Conservation (phyloP, 1,139 yeast genomes). For the Wickerhamiella pararugosa region DNA sequence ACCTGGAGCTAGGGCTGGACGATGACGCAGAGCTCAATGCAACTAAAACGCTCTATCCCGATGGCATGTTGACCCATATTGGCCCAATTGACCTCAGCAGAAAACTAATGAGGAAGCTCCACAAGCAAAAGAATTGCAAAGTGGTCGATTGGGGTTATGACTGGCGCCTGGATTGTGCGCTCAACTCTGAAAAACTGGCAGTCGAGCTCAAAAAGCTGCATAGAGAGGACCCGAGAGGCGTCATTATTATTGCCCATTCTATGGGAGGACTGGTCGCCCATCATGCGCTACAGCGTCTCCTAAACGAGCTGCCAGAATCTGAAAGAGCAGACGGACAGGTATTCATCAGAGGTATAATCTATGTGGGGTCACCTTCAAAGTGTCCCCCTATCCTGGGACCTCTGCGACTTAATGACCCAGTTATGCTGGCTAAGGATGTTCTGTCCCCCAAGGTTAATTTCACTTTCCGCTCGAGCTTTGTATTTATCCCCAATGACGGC, state of each 20-base stretch:
- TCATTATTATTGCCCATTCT: slow-evolving; percentile 64
- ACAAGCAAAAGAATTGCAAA: slow-evolving; percentile 42
- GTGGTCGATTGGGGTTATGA: slow-evolving; percentile 77
- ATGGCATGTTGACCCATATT: slow-evolving; percentile 63
- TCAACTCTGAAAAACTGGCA: slow-evolving; percentile 36
- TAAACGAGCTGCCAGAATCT: background rate
- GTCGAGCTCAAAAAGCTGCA: slow-evolving; percentile 33
- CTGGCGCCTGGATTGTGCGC: slow-evolving; percentile 67
- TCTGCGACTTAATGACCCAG: slow-evolving; percentile 64
- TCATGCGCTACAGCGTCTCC: slow-evolving; percentile 51
- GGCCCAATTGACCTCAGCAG: slow-evolving; percentile 79
- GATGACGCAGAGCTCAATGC: slow-evolving; percentile 47
- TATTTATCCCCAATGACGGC: slow-evolving; percentile 64
- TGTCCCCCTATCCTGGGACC: slow-evolving; percentile 85
- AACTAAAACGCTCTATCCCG: slow-evolving; percentile 42
- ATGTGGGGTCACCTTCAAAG: slow-evolving; percentile 73
- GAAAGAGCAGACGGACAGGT: background rate
- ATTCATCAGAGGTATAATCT: slow-evolving; percentile 42
- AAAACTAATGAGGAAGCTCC: slow-evolving; percentile 40
- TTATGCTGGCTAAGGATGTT: slow-evolving; percentile 56
- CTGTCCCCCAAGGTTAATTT: slow-evolving; percentile 72
- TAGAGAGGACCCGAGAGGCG: slow-evolving; percentile 33
- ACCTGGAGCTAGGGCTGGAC: slow-evolving; percentile 56
- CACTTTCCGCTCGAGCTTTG: slow-evolving; percentile 73
- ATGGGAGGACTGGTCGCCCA: slow-evolving; percentile 89